These are phyloP conservation scores for Pontederia crassipes DNA, from an alignment of 176 grass and related monocot genomes.

Conservation along the genomic window DNA sequence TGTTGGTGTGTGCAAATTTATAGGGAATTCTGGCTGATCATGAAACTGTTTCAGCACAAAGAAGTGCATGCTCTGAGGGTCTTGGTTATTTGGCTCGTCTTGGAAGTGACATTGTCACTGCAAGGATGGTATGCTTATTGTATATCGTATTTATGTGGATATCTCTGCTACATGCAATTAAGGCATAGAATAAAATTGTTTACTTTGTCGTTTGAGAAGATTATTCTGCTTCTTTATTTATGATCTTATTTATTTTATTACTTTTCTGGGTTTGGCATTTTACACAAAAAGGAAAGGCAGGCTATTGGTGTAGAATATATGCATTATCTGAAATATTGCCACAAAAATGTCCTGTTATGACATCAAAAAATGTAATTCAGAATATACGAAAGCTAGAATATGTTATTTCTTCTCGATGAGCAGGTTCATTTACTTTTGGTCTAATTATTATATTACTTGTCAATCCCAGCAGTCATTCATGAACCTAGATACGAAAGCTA, in stretches of 20 bases:
- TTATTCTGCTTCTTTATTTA: neutral
- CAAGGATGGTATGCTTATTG: conserved; percentile 61
- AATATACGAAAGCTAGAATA: no score
- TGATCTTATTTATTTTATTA: neutral
- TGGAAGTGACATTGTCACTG: conserved; percentile 88
- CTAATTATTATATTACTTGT: no score
- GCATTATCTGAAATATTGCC: no score
- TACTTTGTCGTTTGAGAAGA: neutral
- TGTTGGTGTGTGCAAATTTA: conserved; percentile 6
- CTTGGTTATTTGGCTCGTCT: conserved; percentile 76
- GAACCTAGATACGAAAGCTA: no score
- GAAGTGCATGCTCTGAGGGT: conserved; percentile 72
- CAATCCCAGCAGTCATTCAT: no score
- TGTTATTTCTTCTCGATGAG: no score
- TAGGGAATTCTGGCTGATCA: conserved; percentile 66
- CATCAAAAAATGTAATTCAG: no score
- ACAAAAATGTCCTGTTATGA: no score
- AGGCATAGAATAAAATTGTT: neutral
- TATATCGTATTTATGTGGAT: conserved; percentile 8
- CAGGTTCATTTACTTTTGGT: no score
- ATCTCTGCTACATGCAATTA: conserved; percentile 1
- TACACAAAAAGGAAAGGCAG: no score
- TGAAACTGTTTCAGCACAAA: conserved; percentile 55
- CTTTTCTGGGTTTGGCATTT: no score
- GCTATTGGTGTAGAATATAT: no score